These are phyloP conservation scores for Agaricus blazei DNA, from an alignment of 768 basidiomycete genomes.

Conservation along the genomic window DNA sequence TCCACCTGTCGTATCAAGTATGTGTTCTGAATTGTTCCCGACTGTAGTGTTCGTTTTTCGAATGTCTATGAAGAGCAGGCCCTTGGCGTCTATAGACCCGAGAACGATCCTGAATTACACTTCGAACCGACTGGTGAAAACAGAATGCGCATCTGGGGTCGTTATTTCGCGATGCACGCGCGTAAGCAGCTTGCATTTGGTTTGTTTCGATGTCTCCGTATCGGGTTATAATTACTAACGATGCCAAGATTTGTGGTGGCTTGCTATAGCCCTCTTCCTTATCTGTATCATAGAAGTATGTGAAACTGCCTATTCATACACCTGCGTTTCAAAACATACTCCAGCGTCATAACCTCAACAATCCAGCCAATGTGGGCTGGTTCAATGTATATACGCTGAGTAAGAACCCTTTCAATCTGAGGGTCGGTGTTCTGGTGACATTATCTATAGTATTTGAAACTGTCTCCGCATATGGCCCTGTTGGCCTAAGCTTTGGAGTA, in stretches of 20 bases:
- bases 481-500: constrained; percentile 88
- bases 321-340: not conserved
- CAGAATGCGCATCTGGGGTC: constrained; percentile 65
- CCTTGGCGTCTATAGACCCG: constrained; percentile 69
- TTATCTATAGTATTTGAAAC: constrained; percentile 67
- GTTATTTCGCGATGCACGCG: constrained; percentile 77
- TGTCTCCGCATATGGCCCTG: constrained; percentile 83
- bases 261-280: constrained; percentile 78
- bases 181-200: constrained; percentile 89
- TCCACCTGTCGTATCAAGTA: not conserved
- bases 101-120: constrained; percentile 20
- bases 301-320: not conserved
- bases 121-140: constrained; percentile 36
- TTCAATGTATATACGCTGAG: constrained; percentile 82
- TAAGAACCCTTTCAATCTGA: constrained; percentile 26
- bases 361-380: constrained; percentile 53
- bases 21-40: not conserved
- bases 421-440: not conserved
- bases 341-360: constrained; percentile 55
- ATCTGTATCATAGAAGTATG: constrained; percentile 91
- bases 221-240: not conserved
- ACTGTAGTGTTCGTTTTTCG: constrained; percentile 75
- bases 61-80: constrained; percentile 94
- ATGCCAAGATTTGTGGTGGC: constrained; percentile 92
- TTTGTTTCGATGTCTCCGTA: constrained; percentile 23